Evolutionary conservation across 2,329 filamentous ascomycete genomes (phyloP).

Genomic region (Botrytis fragariae): DNA sequence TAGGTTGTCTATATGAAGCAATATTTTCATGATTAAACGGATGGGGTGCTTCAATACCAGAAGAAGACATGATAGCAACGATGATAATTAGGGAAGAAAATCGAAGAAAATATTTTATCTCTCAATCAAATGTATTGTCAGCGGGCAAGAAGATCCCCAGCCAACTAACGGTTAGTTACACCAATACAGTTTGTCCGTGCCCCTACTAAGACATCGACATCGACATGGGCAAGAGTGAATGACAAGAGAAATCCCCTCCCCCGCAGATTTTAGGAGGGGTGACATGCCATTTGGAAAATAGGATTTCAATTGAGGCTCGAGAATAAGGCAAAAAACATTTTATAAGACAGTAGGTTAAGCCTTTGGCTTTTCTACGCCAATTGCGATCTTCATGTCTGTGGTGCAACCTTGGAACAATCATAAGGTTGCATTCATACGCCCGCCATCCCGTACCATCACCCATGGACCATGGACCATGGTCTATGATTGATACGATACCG

Average conservation of each 20-base stretch:
- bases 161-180: background rate
- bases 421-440: background rate
- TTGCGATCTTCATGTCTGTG: background rate
- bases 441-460: background rate
- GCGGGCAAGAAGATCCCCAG: background rate
- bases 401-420: background rate
- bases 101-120: background rate
- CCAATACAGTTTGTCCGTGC: background rate
- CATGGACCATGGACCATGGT: background rate
- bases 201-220: background rate
- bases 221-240: background rate
- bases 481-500: background rate
- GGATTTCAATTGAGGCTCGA: background rate
- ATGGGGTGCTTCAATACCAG: conserved; percentile 25
- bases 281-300: background rate
- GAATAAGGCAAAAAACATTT: background rate
- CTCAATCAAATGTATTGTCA: background rate
- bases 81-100: background rate
- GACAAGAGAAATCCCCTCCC: background rate
- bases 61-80: conserved; percentile 27
- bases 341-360: background rate
- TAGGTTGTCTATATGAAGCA: conserved; percentile 19
- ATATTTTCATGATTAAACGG: conserved; percentile 25
- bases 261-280: background rate
- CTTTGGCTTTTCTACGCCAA: background rate